Evolutionary conservation across 1,139 yeast genomes (phyloP).

Genomic region (Debaryomyces coudertii): DNA sequence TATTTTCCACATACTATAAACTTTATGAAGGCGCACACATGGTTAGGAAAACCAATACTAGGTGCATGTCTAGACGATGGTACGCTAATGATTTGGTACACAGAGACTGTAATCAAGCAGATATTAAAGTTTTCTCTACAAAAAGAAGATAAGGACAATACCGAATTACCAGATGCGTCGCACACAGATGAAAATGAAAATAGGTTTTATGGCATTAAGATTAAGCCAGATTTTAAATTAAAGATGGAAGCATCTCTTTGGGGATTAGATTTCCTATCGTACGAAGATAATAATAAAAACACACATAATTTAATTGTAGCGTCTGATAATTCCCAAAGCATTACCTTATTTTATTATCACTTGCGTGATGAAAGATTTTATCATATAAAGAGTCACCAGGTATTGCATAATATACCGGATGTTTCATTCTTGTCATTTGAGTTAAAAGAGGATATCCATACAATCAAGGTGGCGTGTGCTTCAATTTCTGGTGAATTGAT

Average conservation of each 20-base stretch:
- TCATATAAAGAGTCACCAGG: conserved; percentile 41
- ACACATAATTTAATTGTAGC: conserved; percentile 46
- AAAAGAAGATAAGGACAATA: conserved; percentile 7
- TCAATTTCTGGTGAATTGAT: conserved; percentile 55
- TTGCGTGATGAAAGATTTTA: conserved; percentile 31
- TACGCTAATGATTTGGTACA: conserved; percentile 47
- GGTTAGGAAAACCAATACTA: conserved; percentile 39
- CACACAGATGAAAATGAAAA: conserved; percentile 9
- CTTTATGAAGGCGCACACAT: conserved; percentile 33
- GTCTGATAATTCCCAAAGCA: conserved; percentile 60
- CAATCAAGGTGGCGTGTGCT: conserved; percentile 37
- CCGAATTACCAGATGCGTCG: background rate
- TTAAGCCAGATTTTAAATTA: conserved; percentile 41
- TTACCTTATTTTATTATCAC: conserved; percentile 45
- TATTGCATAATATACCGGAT: conserved; percentile 64
- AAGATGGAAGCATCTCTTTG: conserved; percentile 57
- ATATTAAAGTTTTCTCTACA: conserved; percentile 17
- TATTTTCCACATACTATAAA: conserved; percentile 62
- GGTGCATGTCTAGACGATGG: conserved; percentile 63
- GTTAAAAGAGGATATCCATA: conserved; percentile 21
- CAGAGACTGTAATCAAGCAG: conserved; percentile 28
- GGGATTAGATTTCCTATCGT: conserved; percentile 56
- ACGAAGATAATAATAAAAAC: conserved; percentile 24
- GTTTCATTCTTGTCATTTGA: conserved; percentile 43
- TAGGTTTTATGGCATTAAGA: conserved; percentile 21